These are phyloP conservation scores for Radiomyces spectabilis DNA, from an alignment of 192 early-diverging fungal species.

Conservation along the genomic window DNA sequence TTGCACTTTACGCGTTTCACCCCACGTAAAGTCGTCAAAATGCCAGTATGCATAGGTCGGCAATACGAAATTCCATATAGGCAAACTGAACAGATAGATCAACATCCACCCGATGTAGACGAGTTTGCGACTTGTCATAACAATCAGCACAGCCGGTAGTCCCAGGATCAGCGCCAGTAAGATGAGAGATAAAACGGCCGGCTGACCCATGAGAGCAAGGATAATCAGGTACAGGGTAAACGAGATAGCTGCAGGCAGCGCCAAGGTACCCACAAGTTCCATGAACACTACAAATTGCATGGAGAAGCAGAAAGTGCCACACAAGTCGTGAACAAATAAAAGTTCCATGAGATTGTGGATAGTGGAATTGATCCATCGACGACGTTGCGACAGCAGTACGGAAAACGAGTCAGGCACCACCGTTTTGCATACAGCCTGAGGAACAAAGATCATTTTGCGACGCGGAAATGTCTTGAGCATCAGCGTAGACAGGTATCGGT, in stretches of 20 bases:
- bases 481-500: conserved; percentile 70
- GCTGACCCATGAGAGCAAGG: conserved; percentile 57
- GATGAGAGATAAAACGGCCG: conserved; percentile 57
- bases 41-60: conserved; percentile 81
- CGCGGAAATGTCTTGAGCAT: conserved; percentile 68
- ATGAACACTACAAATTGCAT: conserved; percentile 97
- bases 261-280: conserved; percentile 87
- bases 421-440: conserved; percentile 66
- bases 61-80: conserved; percentile 75
- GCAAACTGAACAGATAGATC: conserved; percentile 45
- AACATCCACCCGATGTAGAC: conserved; percentile 78
- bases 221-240: conserved; percentile 82
- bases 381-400: conserved; percentile 68
- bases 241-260: conserved; percentile 82
- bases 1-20: conserved; percentile 64
- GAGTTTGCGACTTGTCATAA: conserved; percentile 77
- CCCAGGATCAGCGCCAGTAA: conserved; percentile 78
- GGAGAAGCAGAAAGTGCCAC: conserved; percentile 86
- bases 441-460: conserved; percentile 69
- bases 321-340: conserved; percentile 74
- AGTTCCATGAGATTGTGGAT: conserved; percentile 83
- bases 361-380: conserved; percentile 87
- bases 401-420: conserved; percentile 63
- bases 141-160: conserved; percentile 84
- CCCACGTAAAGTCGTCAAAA: conserved; percentile 87